Base-by-base conservation (phyloP, 805 yeast species). In the Grigorovia humatica region DNA sequence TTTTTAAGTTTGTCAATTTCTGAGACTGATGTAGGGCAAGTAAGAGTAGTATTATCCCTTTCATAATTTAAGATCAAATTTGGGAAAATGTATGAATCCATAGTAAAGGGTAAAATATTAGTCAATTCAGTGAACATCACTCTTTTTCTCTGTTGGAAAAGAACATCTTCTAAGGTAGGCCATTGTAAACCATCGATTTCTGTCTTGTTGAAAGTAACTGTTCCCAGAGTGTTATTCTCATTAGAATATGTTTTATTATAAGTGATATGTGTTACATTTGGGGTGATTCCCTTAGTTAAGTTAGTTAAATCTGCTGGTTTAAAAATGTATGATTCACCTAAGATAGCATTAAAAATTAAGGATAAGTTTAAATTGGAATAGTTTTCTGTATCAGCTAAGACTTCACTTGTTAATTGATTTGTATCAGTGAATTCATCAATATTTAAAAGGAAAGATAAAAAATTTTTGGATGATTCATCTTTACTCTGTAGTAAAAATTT, bases 391-490 rank as follows among this genome's bases (percentile, higher is more conserved):
- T 38, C 15, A 7, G 8, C 3, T 13, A 15, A 5, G 3, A 15
- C 4, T 12, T 38, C n/a, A 13, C 42, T 38, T 12, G 42, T 38
- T n/a, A 38, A 38, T 38, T 38, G 17, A n/a, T 38, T 38, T 7
- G 42, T 38, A 15, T 38, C 42, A 38, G 42, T 38, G 6, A 3
- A 38, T 38, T 8, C 8, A 38, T 12, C 42, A 15, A 38, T 38
- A 38, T 38, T 38, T 13, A 38, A 38, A 13, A 38, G 8, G 11
- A 81, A 42, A 13, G 70, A 64, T 13, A 81, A 18, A 23, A 75
- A 48, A 57, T 77, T 72, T 0, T 76, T 79, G 7, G 72, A 70
- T 23, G 79, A 55, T 48, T 72, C 71, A 15, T 76, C 75, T 52
- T 79, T 74, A 1, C 82, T 76, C 4, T 53, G 61, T 0, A 41